These are phyloP conservation scores for Camelina sativa DNA, from an alignment of 345 rosid genomes.

Conservation along the genomic window DNA sequence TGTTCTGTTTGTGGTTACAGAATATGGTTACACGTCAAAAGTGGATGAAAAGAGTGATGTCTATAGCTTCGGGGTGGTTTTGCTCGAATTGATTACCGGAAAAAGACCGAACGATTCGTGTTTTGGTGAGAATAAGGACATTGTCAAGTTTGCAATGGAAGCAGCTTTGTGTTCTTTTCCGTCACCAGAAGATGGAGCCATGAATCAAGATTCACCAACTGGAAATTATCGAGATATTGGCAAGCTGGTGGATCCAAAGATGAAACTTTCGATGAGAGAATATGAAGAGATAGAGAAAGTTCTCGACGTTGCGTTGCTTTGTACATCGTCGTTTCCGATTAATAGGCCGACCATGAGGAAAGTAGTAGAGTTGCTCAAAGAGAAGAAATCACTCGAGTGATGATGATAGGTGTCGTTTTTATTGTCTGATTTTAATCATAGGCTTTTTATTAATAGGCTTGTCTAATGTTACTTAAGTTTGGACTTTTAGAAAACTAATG, in stretches of 20 bases:
- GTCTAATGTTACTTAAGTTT: neutral
- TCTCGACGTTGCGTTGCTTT: slow-evolving; percentile 56
- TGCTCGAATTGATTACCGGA: slow-evolving; percentile 67
- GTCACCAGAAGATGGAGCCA: slow-evolving; percentile 12
- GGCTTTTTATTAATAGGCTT: neutral
- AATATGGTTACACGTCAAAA: slow-evolving; percentile 61
- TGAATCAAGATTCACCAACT: slow-evolving; percentile 10
- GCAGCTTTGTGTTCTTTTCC: slow-evolving; percentile 37
- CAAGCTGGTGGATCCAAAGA: slow-evolving; percentile 56
- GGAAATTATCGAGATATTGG: slow-evolving; percentile 27
- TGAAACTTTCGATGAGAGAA: slow-evolving; percentile 46
- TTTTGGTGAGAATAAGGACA: slow-evolving; percentile 60
- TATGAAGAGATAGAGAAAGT: slow-evolving; percentile 61
- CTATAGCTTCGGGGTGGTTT: slow-evolving; percentile 69
- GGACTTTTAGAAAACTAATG: neutral
- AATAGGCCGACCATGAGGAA: slow-evolving; percentile 74
- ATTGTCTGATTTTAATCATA: neutral
- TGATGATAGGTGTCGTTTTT: neutral
- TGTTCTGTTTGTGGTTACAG: slow-evolving; percentile 41
- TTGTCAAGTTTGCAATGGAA: slow-evolving; percentile 64
- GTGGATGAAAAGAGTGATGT: slow-evolving; percentile 56
- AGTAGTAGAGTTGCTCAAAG: slow-evolving; percentile 72
- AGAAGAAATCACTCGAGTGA: slow-evolving; percentile 33
- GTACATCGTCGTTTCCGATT: slow-evolving; percentile 59
- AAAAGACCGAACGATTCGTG: slow-evolving; percentile 65